Base-by-base conservation (phyloP, 179 eudicot species). In the Camellia oleifera region DNA sequence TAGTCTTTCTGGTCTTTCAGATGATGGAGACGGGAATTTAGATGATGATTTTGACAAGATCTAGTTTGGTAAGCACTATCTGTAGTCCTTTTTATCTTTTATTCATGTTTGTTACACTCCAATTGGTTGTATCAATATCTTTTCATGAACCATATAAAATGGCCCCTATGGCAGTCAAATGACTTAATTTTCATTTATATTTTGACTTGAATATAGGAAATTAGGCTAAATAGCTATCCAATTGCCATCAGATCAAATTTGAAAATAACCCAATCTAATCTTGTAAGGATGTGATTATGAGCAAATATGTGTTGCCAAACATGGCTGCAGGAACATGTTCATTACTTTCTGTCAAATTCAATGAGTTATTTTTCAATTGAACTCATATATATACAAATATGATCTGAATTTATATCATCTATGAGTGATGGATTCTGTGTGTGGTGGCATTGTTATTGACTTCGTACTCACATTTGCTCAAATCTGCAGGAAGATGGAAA, bases 1-100 rank as follows among this genome's bases (percentile, higher is more conserved):
- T 69, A 58, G 42, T 56, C 13, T 48, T 9, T 75, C 50, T 77
- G 75, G 77, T 58, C 52, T 87, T 83, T 84, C 91, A 91, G 98
- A 92, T 79, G 94, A 86, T 76, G 88, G 87, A 82, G 90, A 85
- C 62, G 91, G 85, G 71, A 92, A 32, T 32, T 32, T 32, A 32
- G 40, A 32, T 32, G 40, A 32, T 32, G 40, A 32, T 32, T 32
- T 32, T 78, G 98, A 93, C 89, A 92, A 95, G 90, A 86, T 95
- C 82, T 85, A 92, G 88, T 77, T 87, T 82, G 90, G 98, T 94
- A 82, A 89, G 94, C 77, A 46, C 44, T n/a, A 17, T 76, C 9
- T 32, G 40, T 32, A 11, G 26, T 32, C 40, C 40, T 68, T 54
- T 46, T 5, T 26, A 5, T 79, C 45, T 45, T 70, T 60, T 61